These are phyloP conservation scores for Gastrolobium bilobum DNA, from an alignment of 306 rosid species.

Conservation along the genomic window DNA sequence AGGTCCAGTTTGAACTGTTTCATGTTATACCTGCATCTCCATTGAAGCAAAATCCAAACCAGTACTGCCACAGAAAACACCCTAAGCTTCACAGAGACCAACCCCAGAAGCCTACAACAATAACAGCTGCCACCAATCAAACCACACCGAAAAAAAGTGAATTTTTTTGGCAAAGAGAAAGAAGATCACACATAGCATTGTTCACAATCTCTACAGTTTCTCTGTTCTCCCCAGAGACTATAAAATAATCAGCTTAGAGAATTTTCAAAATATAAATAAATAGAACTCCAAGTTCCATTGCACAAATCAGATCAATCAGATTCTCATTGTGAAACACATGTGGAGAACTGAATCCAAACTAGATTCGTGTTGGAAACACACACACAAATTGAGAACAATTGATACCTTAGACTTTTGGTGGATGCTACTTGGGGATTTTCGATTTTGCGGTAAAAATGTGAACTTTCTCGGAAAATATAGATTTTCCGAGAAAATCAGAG, in stretches of 20 bases:
- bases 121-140: slow-evolving; percentile 50
- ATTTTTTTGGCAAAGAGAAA: background rate
- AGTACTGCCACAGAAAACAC: slow-evolving; percentile 46
- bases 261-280: background rate
- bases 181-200: slow-evolving; percentile 42
- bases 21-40: slow-evolving; percentile 59
- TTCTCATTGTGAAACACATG: slow-evolving; percentile 43
- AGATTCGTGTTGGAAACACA: background rate
- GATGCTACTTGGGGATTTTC: slow-evolving; percentile 29
- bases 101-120: slow-evolving; percentile 51
- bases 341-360: slow-evolving; percentile 30
- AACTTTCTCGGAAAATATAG: slow-evolving; percentile 41
- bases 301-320: slow-evolving; percentile 58
- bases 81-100: slow-evolving; percentile 52
- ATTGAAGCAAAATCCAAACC: slow-evolving; percentile 53
- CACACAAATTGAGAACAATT: background rate
- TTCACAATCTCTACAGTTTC: slow-evolving; percentile 40
- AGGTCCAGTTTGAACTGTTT: slow-evolving; percentile 32
- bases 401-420: slow-evolving; percentile 50
- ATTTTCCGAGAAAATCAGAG: slow-evolving; percentile 49
- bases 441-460: slow-evolving; percentile 14
- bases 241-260: slow-evolving; percentile 3
- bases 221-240: background rate
- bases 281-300: background rate
- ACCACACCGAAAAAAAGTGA: slow-evolving; percentile 18